Base-by-base conservation (phyloP, 345 rosid species). In the Eucalyptus virginea region DNA sequence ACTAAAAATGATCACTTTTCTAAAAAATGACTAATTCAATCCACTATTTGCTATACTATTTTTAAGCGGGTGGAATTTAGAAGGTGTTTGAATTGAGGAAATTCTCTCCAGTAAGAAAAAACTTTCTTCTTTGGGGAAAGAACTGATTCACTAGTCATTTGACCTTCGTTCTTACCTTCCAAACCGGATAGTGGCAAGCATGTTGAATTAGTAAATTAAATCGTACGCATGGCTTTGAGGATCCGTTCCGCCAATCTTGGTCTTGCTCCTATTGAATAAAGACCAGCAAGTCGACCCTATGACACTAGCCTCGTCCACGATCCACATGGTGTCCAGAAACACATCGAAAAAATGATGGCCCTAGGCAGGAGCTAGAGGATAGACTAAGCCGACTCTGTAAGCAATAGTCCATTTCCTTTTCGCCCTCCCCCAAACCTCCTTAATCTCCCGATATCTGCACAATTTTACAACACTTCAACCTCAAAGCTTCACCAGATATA, bases 201-300 rank as follows among this genome's bases (percentile, higher is more conserved):
- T 26, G 65, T 3, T 24, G 65, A 58, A 58, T 11, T 58, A 10
- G n/a, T 24, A 58, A 58, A 11, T 12, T 58, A 26, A 5, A 58
- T 5, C 6, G 65, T 26, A 11, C 28, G 65, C n/a, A 58, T 5
- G 4, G 28, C 65, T 58, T 12, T n/a, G 26, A 88, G 95, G 89
- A 89, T 96, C 93, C 16, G 94, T 93, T 88, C 49, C 94, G 9
- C 98, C 97, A 49, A 96, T 96, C 69, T 85, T 88, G 7, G 92
- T 97, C 87, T 91, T 88, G 72, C 95, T 96, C 34, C 93, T 88
- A 88, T 97, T 96, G 93, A 95, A 95, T 87, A 93, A 94, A 48
- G 99, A 98, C 99, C 99, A 98, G 92, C 97, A 94, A 81, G 97
- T 95, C 28, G 95, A 89, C 17, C 94, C 93, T 8, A 98, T 95